A percentile compares a stretch with the other conserved stretches of the same genome.
Conservation (phyloP, 1,284 basidiomycete genomes). For the Singerocomus inundabilis region DNA sequence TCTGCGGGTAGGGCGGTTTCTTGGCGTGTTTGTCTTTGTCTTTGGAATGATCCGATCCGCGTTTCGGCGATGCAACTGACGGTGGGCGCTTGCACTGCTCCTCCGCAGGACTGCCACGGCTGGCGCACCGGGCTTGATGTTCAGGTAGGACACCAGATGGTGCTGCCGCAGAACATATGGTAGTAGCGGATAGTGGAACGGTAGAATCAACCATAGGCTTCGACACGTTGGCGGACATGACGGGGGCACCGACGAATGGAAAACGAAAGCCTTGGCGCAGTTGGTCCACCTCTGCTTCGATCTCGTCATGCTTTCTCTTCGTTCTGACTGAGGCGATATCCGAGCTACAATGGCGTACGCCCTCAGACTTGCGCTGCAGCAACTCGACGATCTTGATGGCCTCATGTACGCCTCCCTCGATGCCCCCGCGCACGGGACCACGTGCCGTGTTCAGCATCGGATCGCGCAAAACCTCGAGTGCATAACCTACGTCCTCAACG, state of each 20-base stretch:
- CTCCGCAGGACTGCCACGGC: slow-evolving; percentile 8
- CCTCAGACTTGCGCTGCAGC: slow-evolving; percentile 48
- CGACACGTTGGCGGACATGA: slow-evolving; percentile 22
- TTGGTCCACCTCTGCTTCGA: slow-evolving; percentile 38
- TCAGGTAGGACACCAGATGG: neutral
- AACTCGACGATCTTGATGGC: slow-evolving; percentile 47
- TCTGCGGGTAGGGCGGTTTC: slow-evolving; percentile 39
- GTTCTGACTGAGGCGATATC: slow-evolving; percentile 29
- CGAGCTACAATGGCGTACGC: slow-evolving; percentile 24
- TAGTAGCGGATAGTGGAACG: neutral
- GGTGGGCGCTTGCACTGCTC: slow-evolving; percentile 17
- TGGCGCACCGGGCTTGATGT: neutral
- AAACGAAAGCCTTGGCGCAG: slow-evolving; percentile 41
- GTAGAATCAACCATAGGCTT: neutral
- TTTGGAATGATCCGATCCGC: slow-evolving; percentile 21
- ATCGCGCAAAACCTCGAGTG: slow-evolving; percentile 47
- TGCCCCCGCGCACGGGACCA: slow-evolving; percentile 30
- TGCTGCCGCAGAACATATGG: neutral
- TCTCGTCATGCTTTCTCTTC: slow-evolving; percentile 56
- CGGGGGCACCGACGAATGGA: slow-evolving; percentile 46
- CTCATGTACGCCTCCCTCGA: slow-evolving; percentile 39
- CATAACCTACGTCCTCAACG: slow-evolving; percentile 48
- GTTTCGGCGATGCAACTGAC: slow-evolving; percentile 13
- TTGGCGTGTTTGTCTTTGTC: slow-evolving; percentile 38
- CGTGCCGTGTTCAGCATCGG: slow-evolving; percentile 33